These are phyloP conservation scores for Kurtzmaniella cleridarum DNA, from an alignment of 805 yeast species.

Conservation along the genomic window DNA sequence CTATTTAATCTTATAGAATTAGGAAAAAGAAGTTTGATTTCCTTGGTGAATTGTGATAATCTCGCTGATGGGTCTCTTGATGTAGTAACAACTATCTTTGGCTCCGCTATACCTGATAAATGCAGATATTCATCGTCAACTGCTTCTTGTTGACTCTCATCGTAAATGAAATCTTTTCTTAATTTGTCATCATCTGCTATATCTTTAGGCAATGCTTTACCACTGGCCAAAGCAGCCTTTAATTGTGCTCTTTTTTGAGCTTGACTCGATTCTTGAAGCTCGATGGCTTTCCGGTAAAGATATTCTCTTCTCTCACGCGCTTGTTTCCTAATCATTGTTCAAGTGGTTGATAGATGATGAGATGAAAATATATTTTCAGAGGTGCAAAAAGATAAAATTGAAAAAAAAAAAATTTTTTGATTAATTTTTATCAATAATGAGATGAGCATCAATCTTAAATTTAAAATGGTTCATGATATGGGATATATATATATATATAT, in stretches of 20 bases:
- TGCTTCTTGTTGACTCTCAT: conserved; percentile 63
- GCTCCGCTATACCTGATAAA: conserved; percentile 83
- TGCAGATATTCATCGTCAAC: conserved; percentile 93
- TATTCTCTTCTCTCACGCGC: conserved; percentile 97
- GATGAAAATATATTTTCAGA: conserved; percentile 4
- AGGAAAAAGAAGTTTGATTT: conserved; percentile 83
- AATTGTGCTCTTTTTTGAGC: conserved; percentile 83
- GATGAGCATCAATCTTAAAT: no score
- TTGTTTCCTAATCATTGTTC: conserved; percentile 74
- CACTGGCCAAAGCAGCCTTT: conserved; percentile 83
- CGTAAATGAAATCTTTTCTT: conserved; percentile 79
- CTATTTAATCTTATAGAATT: conserved; percentile 84
- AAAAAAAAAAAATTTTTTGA: conserved; percentile 1
- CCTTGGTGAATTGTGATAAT: conserved; percentile 88
- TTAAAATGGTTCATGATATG: not conserved
- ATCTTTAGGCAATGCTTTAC: conserved; percentile 86
- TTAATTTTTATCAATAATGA: no score
- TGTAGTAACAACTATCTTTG: conserved; percentile 87
- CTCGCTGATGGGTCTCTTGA: conserved; percentile 86
- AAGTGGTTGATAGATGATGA: not conserved
- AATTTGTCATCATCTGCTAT: conserved; percentile 80
- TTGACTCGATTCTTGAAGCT: conserved; percentile 81
- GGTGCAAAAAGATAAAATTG: not conserved
- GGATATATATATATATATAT: not conserved
- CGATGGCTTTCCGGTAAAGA: conserved; percentile 80